Conservation (phyloP, 495 filamentous ascomycete genomes). For the Xylaria curta region DNA sequence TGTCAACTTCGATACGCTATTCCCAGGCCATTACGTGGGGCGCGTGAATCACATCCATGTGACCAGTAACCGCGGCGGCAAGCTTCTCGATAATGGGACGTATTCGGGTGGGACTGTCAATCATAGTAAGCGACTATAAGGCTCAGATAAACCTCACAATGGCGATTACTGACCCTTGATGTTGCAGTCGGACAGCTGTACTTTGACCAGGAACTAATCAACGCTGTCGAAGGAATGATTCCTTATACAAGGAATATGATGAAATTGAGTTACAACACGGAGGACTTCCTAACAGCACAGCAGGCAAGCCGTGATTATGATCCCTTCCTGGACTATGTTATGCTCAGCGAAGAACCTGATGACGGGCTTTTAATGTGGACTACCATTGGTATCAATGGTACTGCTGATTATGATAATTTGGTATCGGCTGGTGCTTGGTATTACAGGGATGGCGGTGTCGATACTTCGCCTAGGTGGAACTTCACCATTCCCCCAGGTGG, state of each 20-base stretch:
- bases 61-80: slow-evolving; percentile 51
- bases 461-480: slow-evolving; percentile 24
- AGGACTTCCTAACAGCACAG: slow-evolving; percentile 44
- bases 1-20: slow-evolving; percentile 56
- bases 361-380: slow-evolving; percentile 63
- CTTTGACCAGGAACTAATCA: slow-evolving; percentile 58
- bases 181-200: slow-evolving; percentile 56
- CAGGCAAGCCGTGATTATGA: slow-evolving; percentile 44
- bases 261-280: slow-evolving; percentile 48
- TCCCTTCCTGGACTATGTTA: slow-evolving; percentile 47
- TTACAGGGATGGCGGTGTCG: slow-evolving; percentile 27
- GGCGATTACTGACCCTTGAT: background rate
- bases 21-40: slow-evolving; percentile 62
- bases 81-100: slow-evolving; percentile 49
- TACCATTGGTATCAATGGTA: slow-evolving; percentile 61
- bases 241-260: slow-evolving; percentile 61
- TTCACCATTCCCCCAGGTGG: slow-evolving; percentile 25
- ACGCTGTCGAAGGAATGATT: slow-evolving; percentile 55
- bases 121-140: slow-evolving; percentile 47
- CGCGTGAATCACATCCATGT: slow-evolving; percentile 46
- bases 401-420: slow-evolving; percentile 47
- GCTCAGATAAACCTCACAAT: background rate
- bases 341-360: slow-evolving; percentile 54
- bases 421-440: slow-evolving; percentile 34
- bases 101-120: slow-evolving; percentile 50